phyloP scores from a whole-genome alignment of 352 stramenopile species.

The Globisporangium splendens region DNA sequence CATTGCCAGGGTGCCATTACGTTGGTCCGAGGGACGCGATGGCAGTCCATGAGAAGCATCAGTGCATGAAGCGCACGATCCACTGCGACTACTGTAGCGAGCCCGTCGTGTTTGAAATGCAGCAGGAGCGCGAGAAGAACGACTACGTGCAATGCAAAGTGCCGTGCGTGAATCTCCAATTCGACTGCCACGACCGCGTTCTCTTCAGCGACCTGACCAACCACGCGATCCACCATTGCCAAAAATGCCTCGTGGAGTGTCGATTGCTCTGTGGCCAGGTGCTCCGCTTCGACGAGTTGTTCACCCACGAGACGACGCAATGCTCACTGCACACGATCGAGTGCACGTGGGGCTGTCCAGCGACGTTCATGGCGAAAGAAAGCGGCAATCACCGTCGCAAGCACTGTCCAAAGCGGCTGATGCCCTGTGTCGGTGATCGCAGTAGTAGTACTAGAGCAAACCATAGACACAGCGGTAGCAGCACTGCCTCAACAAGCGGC shows the following conservation, averaged over 20 bases:
- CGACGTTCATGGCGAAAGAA: conserved; percentile 40
- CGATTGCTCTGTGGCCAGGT: conserved; percentile 40
- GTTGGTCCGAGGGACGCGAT: conserved; percentile 51
- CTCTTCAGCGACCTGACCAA: conserved; percentile 27
- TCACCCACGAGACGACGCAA: conserved; percentile 43
- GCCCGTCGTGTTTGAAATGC: conserved; percentile 33
- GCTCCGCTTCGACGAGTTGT: conserved; percentile 40
- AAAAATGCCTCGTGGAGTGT: conserved; percentile 46
- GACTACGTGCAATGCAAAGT: conserved; percentile 39
- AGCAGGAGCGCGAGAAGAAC: conserved; percentile 24
- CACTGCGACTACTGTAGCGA: conserved; percentile 48
- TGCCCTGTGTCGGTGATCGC: conserved; percentile 29
- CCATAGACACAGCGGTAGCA: conserved; percentile 1
- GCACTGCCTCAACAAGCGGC: conserved; percentile 17
- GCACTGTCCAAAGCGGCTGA: conserved; percentile 48
- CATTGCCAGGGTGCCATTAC: conserved; percentile 42
- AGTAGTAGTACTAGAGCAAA: too few species aligned
- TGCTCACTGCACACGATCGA: conserved; percentile 43
- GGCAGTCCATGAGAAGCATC: conserved; percentile 48
- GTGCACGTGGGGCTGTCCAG: conserved; percentile 36
- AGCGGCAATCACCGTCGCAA: conserved; percentile 31
- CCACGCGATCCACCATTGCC: conserved; percentile 55
- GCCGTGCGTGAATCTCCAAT: conserved; percentile 46
- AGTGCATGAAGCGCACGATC: conserved; percentile 48
- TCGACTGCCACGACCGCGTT: conserved; percentile 41